Evolutionary conservation across 176 grass and related monocot genomes (phyloP).

Genomic region (Eremochloa ophiuroides): DNA sequence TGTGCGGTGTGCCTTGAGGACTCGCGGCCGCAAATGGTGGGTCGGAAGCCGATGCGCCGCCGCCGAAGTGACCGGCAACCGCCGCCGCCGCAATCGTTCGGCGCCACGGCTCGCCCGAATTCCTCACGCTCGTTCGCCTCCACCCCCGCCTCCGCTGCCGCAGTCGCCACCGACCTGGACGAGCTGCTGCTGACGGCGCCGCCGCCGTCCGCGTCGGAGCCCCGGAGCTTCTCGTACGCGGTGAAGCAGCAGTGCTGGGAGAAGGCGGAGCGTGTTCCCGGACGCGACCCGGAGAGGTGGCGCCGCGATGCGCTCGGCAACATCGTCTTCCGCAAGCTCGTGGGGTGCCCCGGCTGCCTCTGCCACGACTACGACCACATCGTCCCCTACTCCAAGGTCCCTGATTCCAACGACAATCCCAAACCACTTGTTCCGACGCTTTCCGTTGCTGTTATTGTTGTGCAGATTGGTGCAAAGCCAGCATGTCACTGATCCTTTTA

Average conservation of each 20-base stretch:
- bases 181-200: constrained; percentile 35
- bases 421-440: not conserved
- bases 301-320: constrained; percentile 95
- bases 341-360: constrained; percentile 89
- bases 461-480: not conserved
- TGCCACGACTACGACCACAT: constrained; percentile 99
- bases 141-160: constrained; percentile 30
- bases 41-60: constrained; percentile 48
- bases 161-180: constrained; percentile 28
- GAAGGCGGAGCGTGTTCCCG: constrained; percentile 75
- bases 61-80: constrained; percentile 17
- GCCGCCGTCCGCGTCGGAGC: constrained; percentile 40
- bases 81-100: constrained; percentile 15
- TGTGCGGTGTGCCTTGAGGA: too few species aligned
- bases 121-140: constrained; percentile 38
- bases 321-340: constrained; percentile 90
- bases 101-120: constrained; percentile 30
- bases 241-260: constrained; percentile 99
- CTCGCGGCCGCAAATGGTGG: too few species aligned
- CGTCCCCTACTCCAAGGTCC: constrained; percentile 86
- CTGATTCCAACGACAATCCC: too few species aligned
- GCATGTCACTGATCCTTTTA: not conserved
- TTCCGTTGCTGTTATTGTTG: not conserved
- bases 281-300: constrained; percentile 81
- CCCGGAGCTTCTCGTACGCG: constrained; percentile 72